Percentiles rank a stretch among this genome's conserved stretches.
Evolutionary conservation across 116 monocot genomes (phyloP).

Genomic region (Phalaenopsis hybrid): DNA sequence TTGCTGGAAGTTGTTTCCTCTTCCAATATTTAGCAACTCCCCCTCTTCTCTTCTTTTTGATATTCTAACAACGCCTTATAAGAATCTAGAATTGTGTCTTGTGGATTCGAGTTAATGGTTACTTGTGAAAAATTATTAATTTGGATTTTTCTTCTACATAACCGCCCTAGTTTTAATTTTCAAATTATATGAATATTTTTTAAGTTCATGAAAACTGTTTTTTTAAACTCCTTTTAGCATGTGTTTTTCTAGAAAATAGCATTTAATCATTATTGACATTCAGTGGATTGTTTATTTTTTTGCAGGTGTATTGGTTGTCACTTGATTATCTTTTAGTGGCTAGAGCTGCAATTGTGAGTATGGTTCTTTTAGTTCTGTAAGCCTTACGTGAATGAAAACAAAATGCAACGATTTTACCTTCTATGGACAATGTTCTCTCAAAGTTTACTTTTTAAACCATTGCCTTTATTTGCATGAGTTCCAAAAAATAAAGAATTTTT

Average conservation of each 20-base stretch:
- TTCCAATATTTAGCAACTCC: too few relatives aligned
- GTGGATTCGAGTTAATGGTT: too few relatives aligned
- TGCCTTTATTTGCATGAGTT: background rate
- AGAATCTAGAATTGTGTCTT: too few relatives aligned
- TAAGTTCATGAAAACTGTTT: background rate
- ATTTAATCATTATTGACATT: background rate
- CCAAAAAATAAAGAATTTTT: too few relatives aligned
- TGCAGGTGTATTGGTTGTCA: constrained; percentile 88
- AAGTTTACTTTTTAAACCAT: background rate
- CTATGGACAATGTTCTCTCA: background rate
- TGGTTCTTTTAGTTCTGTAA: background rate
- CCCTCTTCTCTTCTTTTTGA: too few relatives aligned
- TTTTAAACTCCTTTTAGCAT: background rate
- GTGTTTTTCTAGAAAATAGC: too few relatives aligned
- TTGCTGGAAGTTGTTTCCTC: too few relatives aligned
- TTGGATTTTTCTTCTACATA: too few relatives aligned
- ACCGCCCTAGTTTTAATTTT: background rate
- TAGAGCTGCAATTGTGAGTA: constrained; percentile 81
- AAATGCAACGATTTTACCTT: background rate
- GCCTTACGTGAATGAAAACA: background rate
- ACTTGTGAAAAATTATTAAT: too few relatives aligned
- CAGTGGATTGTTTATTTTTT: constrained; percentile 9
- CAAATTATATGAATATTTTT: background rate
- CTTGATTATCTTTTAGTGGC: constrained; percentile 86
- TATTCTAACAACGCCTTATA: too few relatives aligned